phyloP scores from a whole-genome alignment of 306 rosid genomes.

The Casuarina glauca region DNA sequence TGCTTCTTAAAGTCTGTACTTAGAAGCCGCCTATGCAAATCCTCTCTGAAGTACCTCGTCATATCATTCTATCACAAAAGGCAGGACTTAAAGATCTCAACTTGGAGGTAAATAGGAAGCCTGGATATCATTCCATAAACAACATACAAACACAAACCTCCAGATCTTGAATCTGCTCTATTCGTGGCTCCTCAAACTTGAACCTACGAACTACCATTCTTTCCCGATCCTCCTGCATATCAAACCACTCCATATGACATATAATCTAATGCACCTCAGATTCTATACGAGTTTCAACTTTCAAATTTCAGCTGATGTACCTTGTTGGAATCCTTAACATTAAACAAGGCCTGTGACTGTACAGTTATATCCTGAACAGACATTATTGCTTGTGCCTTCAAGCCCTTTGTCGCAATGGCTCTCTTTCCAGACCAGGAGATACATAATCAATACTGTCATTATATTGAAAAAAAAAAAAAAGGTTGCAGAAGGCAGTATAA shows the following conservation, averaged over 20 bases:
- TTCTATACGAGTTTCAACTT: slow-evolving; percentile 1
- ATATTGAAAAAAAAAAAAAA: slow-evolving; percentile 8
- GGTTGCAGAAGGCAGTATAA: slow-evolving; percentile 5
- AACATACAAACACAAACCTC: slow-evolving; percentile 57
- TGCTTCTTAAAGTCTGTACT: slow-evolving; percentile 96
- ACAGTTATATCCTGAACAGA: slow-evolving; percentile 77
- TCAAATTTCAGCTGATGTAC: slow-evolving; percentile 40
- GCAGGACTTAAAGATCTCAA: slow-evolving; percentile 23
- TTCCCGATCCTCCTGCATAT: slow-evolving; percentile 90
- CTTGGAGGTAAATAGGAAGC: slow-evolving; percentile 18
- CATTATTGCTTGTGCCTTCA: slow-evolving; percentile 53
- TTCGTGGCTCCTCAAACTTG: slow-evolving; percentile 93
- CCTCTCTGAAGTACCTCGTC: slow-evolving; percentile 94
- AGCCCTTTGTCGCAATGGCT: slow-evolving; percentile 50
- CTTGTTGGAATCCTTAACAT: slow-evolving; percentile 92
- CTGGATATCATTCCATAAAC: not conserved
- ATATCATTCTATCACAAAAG: slow-evolving; percentile 72
- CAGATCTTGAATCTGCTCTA: slow-evolving; percentile 97
- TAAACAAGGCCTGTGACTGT: slow-evolving; percentile 81
- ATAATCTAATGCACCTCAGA: slow-evolving; percentile 19
- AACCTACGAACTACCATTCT: slow-evolving; percentile 77
- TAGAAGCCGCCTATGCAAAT: slow-evolving; percentile 87
- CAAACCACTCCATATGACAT: slow-evolving; percentile 14
- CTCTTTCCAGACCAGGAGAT: slow-evolving; percentile 50
- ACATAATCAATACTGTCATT: slow-evolving; percentile 22